Evolutionary conservation across 495 filamentous ascomycete genomes (phyloP).

Genomic region (Daldinia vernicosa): DNA sequence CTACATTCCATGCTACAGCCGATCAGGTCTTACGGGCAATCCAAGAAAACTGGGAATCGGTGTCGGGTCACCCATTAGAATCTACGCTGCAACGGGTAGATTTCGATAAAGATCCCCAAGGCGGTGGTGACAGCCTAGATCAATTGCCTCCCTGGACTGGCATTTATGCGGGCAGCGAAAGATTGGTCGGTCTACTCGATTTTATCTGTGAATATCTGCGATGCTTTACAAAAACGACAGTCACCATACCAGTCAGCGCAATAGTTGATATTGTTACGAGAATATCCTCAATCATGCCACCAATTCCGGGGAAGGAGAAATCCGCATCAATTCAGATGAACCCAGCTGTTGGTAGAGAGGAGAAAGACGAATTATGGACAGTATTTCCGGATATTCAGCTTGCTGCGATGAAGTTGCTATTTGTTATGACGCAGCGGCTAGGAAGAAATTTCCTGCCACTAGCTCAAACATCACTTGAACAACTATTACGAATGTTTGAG

Average conservation of each 20-base stretch:
- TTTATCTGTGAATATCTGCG: slow-evolving; percentile 62
- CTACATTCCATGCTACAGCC: slow-evolving; percentile 70
- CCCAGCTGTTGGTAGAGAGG: slow-evolving; percentile 74
- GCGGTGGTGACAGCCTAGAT: slow-evolving; percentile 51
- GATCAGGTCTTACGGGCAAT: slow-evolving; percentile 79
- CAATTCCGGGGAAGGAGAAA: slow-evolving; percentile 49
- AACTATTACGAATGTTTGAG: slow-evolving; percentile 72
- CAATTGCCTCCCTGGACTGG: slow-evolving; percentile 76
- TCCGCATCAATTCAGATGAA: slow-evolving; percentile 61
- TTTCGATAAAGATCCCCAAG: slow-evolving; percentile 52
- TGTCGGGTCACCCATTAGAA: slow-evolving; percentile 57
- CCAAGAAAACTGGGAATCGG: slow-evolving; percentile 79
- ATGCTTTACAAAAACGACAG: slow-evolving; percentile 64
- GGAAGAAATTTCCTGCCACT: slow-evolving; percentile 62
- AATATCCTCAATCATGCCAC: slow-evolving; percentile 71
- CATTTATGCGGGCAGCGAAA: slow-evolving; percentile 72
- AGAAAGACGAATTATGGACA: slow-evolving; percentile 76
- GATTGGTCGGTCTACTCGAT: slow-evolving; percentile 69
- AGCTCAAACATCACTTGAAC: slow-evolving; percentile 68
- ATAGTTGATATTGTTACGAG: slow-evolving; percentile 72
- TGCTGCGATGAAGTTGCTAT: slow-evolving; percentile 68
- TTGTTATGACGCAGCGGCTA: slow-evolving; percentile 62
- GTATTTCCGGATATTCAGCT: slow-evolving; percentile 77
- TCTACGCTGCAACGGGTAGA: slow-evolving; percentile 46
- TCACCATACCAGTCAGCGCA: slow-evolving; percentile 70